A percentile compares a stretch with the other conserved stretches of the same genome.
Evolutionary conservation across 106 monocot genomes (phyloP).

Genomic region (Triglochin maritima): DNA sequence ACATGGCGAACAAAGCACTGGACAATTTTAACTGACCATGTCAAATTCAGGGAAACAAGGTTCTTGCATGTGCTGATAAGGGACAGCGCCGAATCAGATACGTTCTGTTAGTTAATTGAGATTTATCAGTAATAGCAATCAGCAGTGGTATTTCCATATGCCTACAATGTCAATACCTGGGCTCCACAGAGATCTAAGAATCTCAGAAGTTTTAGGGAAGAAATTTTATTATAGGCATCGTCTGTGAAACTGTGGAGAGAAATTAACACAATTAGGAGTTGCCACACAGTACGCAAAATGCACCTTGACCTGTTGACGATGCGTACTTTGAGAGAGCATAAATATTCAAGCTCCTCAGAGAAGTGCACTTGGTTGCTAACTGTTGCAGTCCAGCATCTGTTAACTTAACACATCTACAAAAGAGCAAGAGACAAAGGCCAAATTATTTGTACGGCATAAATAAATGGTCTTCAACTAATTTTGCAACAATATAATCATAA

Average conservation of each 20-base stretch:
- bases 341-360: conserved; percentile 68
- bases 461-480: no score
- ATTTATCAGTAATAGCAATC: background rate
- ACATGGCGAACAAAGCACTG: background rate
- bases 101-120: conserved; percentile 34
- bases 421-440: background rate
- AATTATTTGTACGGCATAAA: no score
- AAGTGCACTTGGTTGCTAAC: conserved; percentile 46
- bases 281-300: no score
- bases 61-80: conserved; percentile 55
- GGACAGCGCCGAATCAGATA: conserved; percentile 67
- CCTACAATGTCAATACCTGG: conserved; percentile 35
- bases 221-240: conserved; percentile 52
- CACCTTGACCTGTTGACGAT: background rate
- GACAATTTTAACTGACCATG: conserved; percentile 43
- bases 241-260: conserved; percentile 61
- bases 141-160: background rate
- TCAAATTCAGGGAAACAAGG: conserved; percentile 70
- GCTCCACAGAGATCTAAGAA: conserved; percentile 87
- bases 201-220: conserved; percentile 35
- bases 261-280: background rate
- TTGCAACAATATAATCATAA: no score
- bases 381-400: conserved; percentile 62
- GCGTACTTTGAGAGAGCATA: conserved; percentile 83
- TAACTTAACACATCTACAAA: conserved; percentile 69